Evolutionary conservation across 305 asterid genomes (phyloP), one percentile per base, ranked within the genome.

Genomic region (Fraxinus baroniana): DNA sequence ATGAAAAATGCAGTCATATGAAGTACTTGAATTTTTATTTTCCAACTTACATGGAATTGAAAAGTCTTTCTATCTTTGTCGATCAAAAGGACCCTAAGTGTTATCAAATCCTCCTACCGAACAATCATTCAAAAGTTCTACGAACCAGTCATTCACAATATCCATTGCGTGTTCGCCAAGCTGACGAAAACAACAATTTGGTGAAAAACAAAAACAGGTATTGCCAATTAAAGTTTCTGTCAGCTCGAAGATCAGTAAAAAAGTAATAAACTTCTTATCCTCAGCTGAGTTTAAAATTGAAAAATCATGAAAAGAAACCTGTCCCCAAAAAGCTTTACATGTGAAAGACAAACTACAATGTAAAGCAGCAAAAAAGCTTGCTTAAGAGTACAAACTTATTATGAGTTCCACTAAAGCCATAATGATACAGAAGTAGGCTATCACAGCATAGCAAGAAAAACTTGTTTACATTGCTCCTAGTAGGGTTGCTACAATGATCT

Each of bases 351-450:
- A 74, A 68, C 68, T 74, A 36, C 49, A 36, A 35, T 1, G 46
- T 82, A 44, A 30, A 82, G 84, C 78, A 64, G 66, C 32, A 32
- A 70, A 70, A 68, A 5, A 30, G 26, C 60, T 76, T 77, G 62
- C 60, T 66, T 10, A 77, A 55, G 41, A 32, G 55, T 3, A 52
- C 57, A 70, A 35, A 80, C 55, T 52, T 52, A 73, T 22, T 32
- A 33, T 70, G 75, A 30, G 41, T 70, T 70, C 75, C 75, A 30
- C 39, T 70, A 70, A 52, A 13, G 39, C 75, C 75, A 30, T 70
- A 30, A 30, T 30, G 75, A 70, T 28, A 20, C 36, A 13, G 39
- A 68, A 68, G n/a, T 0, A 62, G 33, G 72, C 70, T 20, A 26
- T 60, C 9, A 20, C 70, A 60, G 70, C 70, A 60, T 60, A 60